A percentile compares a stretch with the other conserved stretches of the same genome.
Evolutionary conservation across 169 alveolate genomes (phyloP).

Genomic region (Cryptosporidium ubiquitum): DNA sequence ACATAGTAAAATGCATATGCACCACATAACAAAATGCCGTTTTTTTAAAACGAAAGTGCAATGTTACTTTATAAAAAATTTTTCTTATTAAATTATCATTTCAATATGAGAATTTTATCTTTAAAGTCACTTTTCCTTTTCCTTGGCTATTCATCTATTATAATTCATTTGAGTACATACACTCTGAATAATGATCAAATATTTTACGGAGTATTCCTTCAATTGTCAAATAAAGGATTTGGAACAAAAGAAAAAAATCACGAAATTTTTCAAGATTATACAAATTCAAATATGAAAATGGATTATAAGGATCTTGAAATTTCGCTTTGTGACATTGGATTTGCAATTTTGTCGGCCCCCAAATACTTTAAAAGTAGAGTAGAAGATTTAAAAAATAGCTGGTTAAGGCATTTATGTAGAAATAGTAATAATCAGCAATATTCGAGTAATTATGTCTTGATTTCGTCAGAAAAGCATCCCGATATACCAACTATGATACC

Average conservation of each 20-base stretch:
- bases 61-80: background rate
- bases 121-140: background rate
- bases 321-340: conserved; percentile 66
- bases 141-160: background rate
- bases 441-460: conserved; percentile 29
- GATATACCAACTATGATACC: conserved; percentile 63
- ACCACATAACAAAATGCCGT: conserved; percentile 28
- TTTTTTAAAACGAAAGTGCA: background rate
- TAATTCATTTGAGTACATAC: background rate
- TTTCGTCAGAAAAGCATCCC: conserved; percentile 21
- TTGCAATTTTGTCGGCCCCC: conserved; percentile 70
- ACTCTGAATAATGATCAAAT: background rate
- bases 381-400: conserved; percentile 43
- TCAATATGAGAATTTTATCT: background rate
- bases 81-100: background rate
- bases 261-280: background rate
- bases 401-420: conserved; percentile 66
- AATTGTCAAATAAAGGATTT: background rate
- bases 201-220: background rate
- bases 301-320: background rate
- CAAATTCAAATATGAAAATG: background rate
- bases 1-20: conserved; percentile 26
- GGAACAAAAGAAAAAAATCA: background rate
- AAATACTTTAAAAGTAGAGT: conserved; percentile 55
- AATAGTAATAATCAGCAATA: background rate